Evolutionary conservation across 768 basidiomycete genomes (phyloP).

Genomic region (Psilocybe tampanensis): DNA sequence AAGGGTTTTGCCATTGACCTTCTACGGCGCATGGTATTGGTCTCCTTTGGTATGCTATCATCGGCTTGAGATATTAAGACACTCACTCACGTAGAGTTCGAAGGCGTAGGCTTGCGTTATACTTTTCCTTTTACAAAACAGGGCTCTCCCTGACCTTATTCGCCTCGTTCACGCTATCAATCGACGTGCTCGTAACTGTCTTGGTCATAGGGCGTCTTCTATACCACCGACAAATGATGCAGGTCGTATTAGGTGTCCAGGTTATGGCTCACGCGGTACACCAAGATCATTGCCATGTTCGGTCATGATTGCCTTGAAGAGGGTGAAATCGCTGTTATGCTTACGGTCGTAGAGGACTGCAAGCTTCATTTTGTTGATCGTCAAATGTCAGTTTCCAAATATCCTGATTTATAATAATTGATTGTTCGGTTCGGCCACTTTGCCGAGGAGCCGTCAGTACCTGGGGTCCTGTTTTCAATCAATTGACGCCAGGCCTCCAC

Average conservation of each 20-base stretch:
- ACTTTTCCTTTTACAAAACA: not conserved
- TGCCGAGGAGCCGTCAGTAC: not conserved
- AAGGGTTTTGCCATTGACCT: no score
- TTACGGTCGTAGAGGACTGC: no score
- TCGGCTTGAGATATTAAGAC: no score
- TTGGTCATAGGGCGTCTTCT: constrained; percentile 1
- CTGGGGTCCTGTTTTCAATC: no score
- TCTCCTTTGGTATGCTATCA: no score
- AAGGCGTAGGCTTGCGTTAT: not conserved
- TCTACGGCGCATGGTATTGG: no score
- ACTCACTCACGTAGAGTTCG: not conserved
- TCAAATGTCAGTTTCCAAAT: no score
- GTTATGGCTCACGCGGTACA: constrained; percentile 5
- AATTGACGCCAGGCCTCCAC: no score
- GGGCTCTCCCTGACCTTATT: not conserved
- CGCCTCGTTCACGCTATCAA: not conserved
- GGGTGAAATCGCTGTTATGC: not conserved
- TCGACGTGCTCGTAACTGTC: not conserved
- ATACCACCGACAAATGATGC: not conserved
- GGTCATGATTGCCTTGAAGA: not conserved
- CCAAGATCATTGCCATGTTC: constrained; percentile 1
- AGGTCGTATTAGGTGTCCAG: not conserved
- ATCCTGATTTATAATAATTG: no score
- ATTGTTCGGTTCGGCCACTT: not conserved
- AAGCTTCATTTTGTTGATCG: no score